Evolutionary conservation across 2,329 filamentous ascomycete genomes (phyloP).

Genomic region (Fusarium oxysporum): DNA sequence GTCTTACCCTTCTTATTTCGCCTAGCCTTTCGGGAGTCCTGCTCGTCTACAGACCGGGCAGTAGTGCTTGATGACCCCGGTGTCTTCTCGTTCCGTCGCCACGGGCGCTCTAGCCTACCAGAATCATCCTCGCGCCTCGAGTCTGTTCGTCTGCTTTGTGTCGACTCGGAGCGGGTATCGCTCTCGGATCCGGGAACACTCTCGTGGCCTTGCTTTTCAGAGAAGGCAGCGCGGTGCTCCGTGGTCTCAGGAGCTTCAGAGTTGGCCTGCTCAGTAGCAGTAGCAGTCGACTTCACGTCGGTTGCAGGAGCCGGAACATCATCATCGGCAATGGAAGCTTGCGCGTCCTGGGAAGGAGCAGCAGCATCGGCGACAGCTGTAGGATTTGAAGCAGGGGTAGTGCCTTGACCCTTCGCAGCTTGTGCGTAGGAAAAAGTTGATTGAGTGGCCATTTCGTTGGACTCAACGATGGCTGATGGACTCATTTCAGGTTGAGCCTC

Average conservation of each 20-base stretch:
- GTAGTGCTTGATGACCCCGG: conserved; percentile 72
- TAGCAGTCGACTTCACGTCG: conserved; percentile 43
- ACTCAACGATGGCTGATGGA: conserved; percentile 44
- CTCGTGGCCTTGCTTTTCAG: conserved; percentile 51
- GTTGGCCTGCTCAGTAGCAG: conserved; percentile 43
- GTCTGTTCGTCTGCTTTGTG: conserved; percentile 49
- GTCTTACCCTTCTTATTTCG: conserved; percentile 72
- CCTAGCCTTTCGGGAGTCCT: conserved; percentile 57
- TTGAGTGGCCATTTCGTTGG: conserved; percentile 62
- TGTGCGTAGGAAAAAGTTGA: conserved; percentile 92
- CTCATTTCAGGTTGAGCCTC: conserved; percentile 45
- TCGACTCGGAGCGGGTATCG: conserved; percentile 52
- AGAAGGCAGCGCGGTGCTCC: conserved; percentile 36
- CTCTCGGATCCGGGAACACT: conserved; percentile 53
- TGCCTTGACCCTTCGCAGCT: conserved; percentile 84
- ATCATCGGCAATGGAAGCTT: conserved; percentile 42
- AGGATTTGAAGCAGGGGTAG: conserved; percentile 48
- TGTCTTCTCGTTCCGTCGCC: conserved; percentile 59
- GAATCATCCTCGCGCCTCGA: conserved; percentile 54
- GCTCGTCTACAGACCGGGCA: conserved; percentile 75
- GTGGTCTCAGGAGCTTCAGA: conserved; percentile 40
- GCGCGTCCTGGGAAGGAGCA: conserved; percentile 44
- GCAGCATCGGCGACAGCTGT: conserved; percentile 41
- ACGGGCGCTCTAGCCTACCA: conserved; percentile 53
- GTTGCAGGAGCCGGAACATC: conserved; percentile 38